These are phyloP conservation scores for Amanita pseudoporphyria DNA, from an alignment of 768 basidiomycete species.

Conservation along the genomic window DNA sequence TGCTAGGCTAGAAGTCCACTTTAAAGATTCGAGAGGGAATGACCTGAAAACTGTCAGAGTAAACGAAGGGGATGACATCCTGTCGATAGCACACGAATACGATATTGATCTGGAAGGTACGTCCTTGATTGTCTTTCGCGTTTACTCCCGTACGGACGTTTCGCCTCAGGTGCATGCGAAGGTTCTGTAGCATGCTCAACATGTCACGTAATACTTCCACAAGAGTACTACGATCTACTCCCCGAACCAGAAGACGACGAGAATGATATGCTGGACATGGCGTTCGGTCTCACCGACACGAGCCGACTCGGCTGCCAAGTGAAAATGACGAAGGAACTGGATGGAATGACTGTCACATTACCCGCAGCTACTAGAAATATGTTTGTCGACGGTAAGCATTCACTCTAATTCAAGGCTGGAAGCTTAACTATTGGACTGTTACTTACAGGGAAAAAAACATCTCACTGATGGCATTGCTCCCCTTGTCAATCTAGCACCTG, in stretches of 20 bases:
- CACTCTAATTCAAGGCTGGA: too few species aligned
- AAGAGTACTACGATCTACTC: constrained; percentile 75
- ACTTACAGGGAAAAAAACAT: constrained; percentile 6
- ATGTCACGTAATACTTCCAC: constrained; percentile 84
- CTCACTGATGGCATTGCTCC: neutral
- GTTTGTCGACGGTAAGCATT: constrained; percentile 80
- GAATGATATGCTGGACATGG: constrained; percentile 98
- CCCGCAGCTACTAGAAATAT: constrained; percentile 94
- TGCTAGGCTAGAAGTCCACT: constrained; percentile 80
- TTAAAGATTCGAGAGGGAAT: constrained; percentile 80
- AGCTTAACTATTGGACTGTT: neutral
- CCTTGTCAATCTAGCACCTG: neutral
- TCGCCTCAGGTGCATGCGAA: constrained; percentile 79
- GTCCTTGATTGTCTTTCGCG: constrained; percentile 13
- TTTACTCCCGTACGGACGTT: neutral
- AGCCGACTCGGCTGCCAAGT: constrained; percentile 77
- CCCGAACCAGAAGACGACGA: constrained; percentile 97
- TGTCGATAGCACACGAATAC: constrained; percentile 88
- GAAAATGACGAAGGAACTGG: constrained; percentile 66
- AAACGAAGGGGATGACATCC: constrained; percentile 88
- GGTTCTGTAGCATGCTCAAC: constrained; percentile 96
- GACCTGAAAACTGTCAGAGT: constrained; percentile 84
- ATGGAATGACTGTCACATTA: constrained; percentile 77
- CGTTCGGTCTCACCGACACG: constrained; percentile 93
- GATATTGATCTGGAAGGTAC: constrained; percentile 93